Conservation (phyloP, 768 basidiomycete species). For the Amanita pseudoporphyria region DNA sequence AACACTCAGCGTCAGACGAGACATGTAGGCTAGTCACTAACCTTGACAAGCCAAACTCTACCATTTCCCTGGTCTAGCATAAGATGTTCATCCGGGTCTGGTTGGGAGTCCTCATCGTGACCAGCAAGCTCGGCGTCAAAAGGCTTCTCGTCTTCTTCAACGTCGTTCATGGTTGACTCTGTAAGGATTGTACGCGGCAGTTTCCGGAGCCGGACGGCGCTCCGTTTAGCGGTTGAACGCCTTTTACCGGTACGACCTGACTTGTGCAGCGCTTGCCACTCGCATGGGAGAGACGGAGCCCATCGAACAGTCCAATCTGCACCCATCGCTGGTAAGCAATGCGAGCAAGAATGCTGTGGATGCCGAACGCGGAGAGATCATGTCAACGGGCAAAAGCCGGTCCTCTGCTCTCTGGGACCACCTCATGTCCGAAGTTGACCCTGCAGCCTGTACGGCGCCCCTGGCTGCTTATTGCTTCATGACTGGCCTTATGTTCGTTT, state of each 20-base stretch:
- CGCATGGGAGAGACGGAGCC: no score
- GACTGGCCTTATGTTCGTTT: constrained; percentile 66
- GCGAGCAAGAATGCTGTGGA: not conserved
- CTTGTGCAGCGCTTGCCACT: no score
- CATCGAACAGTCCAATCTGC: not conserved
- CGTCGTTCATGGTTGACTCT: constrained; percentile 3
- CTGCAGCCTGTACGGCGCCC: constrained; percentile 38
- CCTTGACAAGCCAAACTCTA: constrained; percentile 74
- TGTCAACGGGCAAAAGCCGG: not conserved
- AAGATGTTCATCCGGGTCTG: constrained; percentile 77
- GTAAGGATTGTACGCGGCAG: not conserved
- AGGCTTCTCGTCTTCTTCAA: constrained; percentile 53
- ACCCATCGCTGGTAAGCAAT: not conserved
- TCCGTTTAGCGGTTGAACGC: no score
- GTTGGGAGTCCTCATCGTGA: constrained; percentile 54
- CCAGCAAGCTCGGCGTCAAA: constrained; percentile 43
- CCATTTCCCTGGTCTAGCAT: constrained; percentile 69
- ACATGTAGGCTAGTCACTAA: constrained; percentile 20
- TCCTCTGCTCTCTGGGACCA: constrained; percentile 21
- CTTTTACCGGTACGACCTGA: no score
- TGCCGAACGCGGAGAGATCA: not conserved
- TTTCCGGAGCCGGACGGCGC: not conserved
- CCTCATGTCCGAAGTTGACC: constrained; percentile 40
- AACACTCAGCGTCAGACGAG: not conserved
- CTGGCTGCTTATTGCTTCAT: constrained; percentile 66